Percentiles rank a stretch among this genome's conserved stretches.
Conservation (phyloP, 2,329 filamentous ascomycete genomes). For the Colletotrichum melonis region DNA sequence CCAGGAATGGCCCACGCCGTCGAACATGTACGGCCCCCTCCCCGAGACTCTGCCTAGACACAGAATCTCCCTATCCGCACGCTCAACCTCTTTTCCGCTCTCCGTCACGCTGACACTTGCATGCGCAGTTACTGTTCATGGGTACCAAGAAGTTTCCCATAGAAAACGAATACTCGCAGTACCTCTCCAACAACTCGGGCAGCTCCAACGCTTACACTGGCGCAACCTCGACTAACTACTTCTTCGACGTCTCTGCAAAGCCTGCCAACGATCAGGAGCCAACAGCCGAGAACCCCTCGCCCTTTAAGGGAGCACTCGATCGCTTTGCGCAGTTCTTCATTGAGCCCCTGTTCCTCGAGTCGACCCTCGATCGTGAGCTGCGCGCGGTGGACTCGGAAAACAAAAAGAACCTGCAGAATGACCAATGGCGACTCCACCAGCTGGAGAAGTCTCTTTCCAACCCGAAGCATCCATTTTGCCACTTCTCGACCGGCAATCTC, state of each 20-base stretch:
- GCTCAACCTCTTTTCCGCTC: conserved; percentile 7
- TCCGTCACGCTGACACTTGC: conserved; percentile 26
- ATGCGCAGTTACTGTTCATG: conserved; percentile 85
- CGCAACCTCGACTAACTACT: conserved; percentile 95
- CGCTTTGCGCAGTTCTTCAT: conserved; percentile 96
- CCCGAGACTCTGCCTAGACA: background rate
- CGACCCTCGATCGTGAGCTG: conserved; percentile 87
- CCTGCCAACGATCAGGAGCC: conserved; percentile 70
- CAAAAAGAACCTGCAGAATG: conserved; percentile 96
- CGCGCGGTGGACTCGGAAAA: conserved; percentile 94
- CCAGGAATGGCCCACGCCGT: conserved; percentile 96
- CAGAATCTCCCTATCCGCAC: background rate
- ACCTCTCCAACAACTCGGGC: conserved; percentile 89
- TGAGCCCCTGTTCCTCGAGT: conserved; percentile 85
- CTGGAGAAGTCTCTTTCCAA: conserved; percentile 91
- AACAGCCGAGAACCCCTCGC: conserved; percentile 66
- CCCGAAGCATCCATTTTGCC: conserved; percentile 86
- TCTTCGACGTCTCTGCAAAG: conserved; percentile 92
- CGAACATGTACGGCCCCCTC: conserved; percentile 75
- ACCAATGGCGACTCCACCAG: conserved; percentile 88
- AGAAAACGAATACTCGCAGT: conserved; percentile 96
- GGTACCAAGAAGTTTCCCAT: conserved; percentile 97
- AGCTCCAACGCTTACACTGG: conserved; percentile 96
- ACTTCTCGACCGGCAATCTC: conserved; percentile 92
- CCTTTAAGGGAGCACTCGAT: conserved; percentile 84